phyloP scores from a whole-genome alignment of 345 rosid genomes.

The Fremontodendron californicum region DNA sequence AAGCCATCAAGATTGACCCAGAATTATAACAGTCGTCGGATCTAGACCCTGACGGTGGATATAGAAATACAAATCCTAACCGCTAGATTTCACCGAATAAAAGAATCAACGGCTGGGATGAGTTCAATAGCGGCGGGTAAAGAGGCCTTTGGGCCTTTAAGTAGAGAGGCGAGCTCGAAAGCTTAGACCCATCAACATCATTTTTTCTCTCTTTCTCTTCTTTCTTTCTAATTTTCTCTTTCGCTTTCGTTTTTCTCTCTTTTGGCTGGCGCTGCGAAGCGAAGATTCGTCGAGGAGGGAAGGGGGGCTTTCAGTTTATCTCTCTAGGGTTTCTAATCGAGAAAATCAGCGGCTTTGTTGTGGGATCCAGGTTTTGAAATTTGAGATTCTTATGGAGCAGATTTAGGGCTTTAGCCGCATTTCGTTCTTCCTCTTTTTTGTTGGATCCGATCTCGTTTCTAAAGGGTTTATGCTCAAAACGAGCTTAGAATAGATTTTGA shows the following conservation, averaged over 20 bases:
- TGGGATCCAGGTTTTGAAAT: conserved; percentile 6
- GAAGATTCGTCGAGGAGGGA: not conserved
- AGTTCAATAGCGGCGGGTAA: not conserved
- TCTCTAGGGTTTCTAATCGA: not conserved
- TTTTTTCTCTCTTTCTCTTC: not conserved
- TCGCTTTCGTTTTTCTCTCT: not conserved
- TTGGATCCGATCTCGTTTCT: not conserved
- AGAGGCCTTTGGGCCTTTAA: conserved; percentile 11
- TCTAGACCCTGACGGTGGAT: not conserved
- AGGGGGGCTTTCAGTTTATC: not conserved
- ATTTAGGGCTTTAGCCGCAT: conserved; percentile 1
- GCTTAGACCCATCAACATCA: not conserved
- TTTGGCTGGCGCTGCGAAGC: not conserved
- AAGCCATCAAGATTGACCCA: not conserved
- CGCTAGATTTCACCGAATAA: no score
- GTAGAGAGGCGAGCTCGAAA: not conserved
- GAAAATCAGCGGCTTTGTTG: not conserved
- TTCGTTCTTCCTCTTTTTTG: not conserved
- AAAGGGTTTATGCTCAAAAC: not conserved
- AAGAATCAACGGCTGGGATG: not conserved
- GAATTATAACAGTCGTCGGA: not conserved
- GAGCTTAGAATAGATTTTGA: not conserved
- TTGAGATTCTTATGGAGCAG: not conserved
- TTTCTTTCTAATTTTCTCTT: no score
- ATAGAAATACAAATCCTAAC: no score